phyloP scores from a whole-genome alignment of 306 rosid genomes.

The cucumber (Cucumis sativus) region Cucumber_9930_V3 NC_026660.2:3551001-3551500 shows the following conservation, averaged over 20 bases:
- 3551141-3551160: too few relatives aligned
- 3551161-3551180: too few relatives aligned
- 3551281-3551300: background rate
- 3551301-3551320: background rate
- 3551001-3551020: too few relatives aligned
- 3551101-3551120: too few relatives aligned
- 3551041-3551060: background rate
- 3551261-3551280: background rate
- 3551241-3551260: conserved; percentile 1
- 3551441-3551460: background rate
- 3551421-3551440: background rate
- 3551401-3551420: background rate
- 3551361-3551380: background rate
- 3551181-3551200: background rate
- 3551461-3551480: background rate
- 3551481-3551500: too few relatives aligned
- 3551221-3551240: conserved; percentile 3
- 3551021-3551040: background rate
- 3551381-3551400: background rate
- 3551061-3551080: background rate
- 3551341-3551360: background rate
- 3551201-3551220: background rate
- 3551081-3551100: background rate
- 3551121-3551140: too few relatives aligned
- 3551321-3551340: background rate